Evolutionary conservation across 2,329 filamentous ascomycete genomes (phyloP).

Genomic region (Aspergillus eucalypticola): DNA sequence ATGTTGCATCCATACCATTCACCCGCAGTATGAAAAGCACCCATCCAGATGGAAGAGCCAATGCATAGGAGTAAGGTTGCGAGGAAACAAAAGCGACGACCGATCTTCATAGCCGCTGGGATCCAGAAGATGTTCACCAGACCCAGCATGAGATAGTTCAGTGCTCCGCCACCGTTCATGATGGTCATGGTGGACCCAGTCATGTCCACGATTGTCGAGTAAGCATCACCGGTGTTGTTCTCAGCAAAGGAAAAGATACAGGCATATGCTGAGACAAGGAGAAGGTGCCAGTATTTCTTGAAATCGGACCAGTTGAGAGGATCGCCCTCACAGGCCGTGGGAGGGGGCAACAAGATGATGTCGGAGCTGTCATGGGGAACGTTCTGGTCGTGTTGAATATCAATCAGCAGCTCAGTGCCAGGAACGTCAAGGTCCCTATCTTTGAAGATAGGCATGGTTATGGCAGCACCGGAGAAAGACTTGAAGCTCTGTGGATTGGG

Average conservation of each 20-base stretch:
- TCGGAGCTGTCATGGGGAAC: constrained; percentile 29
- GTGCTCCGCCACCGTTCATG: constrained; percentile 44
- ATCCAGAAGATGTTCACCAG: constrained; percentile 46
- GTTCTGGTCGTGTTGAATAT: not conserved
- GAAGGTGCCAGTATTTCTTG: constrained; percentile 45
- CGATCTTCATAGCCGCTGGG: constrained; percentile 35
- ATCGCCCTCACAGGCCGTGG: constrained; percentile 12
- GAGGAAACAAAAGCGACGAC: constrained; percentile 38
- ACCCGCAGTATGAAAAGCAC: constrained; percentile 23
- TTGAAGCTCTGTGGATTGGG: not conserved
- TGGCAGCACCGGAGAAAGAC: not conserved
- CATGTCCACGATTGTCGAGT: constrained; percentile 42
- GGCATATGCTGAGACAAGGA: constrained; percentile 42
- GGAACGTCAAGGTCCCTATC: constrained; percentile 2
- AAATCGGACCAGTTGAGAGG: constrained; percentile 32
- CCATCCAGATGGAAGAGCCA: constrained; percentile 34
- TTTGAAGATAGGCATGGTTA: not conserved
- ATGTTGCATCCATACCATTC: constrained; percentile 37
- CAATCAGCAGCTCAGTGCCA: constrained; percentile 2
- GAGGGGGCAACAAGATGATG: constrained; percentile 29
- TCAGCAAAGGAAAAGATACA: constrained; percentile 45
- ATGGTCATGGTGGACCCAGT: constrained; percentile 41
- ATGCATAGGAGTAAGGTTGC: constrained; percentile 35
- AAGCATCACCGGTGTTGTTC: constrained; percentile 45
- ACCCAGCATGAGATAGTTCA: constrained; percentile 44